phyloP scores from a whole-genome alignment of 1,139 yeast species.

The Starmera stellimalicola region DNA sequence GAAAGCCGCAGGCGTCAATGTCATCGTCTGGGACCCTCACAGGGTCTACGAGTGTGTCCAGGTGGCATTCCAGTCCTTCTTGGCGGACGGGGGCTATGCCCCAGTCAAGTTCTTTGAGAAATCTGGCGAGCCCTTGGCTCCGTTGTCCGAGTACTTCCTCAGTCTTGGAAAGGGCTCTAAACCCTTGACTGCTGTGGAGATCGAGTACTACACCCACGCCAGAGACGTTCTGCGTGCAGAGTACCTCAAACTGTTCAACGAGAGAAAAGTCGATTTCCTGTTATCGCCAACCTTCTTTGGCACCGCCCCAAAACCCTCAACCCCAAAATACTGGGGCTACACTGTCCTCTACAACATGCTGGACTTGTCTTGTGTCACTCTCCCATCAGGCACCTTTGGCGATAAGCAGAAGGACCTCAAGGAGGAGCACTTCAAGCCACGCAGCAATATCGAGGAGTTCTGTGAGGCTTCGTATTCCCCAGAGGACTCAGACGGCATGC shows the following conservation, averaged over 20 bases:
- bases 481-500: constrained; percentile 23
- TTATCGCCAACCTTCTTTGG: constrained; percentile 58
- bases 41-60: constrained; percentile 38
- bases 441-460: constrained; percentile 12
- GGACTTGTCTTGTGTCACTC: constrained; percentile 48
- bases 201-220: constrained; percentile 23
- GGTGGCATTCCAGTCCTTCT: constrained; percentile 17
- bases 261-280: constrained; percentile 52
- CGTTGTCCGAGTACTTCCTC: constrained; percentile 50
- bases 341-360: constrained; percentile 56
- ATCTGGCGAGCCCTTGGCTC: constrained; percentile 54
- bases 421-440: constrained; percentile 16
- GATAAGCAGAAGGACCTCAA: constrained; percentile 24
- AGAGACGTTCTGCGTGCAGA: constrained; percentile 46
- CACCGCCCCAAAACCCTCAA: constrained; percentile 57
- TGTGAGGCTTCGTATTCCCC: constrained; percentile 17
- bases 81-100: constrained; percentile 48
- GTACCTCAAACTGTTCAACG: constrained; percentile 38
- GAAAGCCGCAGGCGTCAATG: constrained; percentile 22
- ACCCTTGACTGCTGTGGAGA: background rate
- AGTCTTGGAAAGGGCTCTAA: constrained; percentile 46
- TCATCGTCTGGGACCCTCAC: constrained; percentile 11
- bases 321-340: constrained; percentile 64
- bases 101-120: constrained; percentile 39
- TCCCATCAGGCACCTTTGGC: constrained; percentile 51